Percentiles rank a stretch among this genome's conserved stretches.
These are phyloP conservation scores for Isochrysis galbana DNA, from an alignment of 78 protist genomes.

Conservation along the genomic window DNA sequence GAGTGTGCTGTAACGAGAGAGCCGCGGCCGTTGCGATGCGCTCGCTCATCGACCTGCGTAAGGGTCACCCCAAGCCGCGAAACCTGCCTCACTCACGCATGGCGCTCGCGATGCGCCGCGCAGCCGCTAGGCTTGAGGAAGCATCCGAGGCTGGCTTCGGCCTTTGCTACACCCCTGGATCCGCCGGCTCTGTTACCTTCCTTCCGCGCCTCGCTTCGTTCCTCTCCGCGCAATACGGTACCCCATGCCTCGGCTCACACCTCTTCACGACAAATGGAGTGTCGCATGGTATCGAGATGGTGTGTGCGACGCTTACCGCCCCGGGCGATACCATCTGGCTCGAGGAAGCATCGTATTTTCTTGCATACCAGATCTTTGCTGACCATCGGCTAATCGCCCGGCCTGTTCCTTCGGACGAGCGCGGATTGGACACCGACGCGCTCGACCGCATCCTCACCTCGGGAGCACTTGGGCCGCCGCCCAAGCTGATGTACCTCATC, in stretches of 20 bases:
- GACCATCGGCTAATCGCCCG: not conserved
- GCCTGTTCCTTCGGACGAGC: not conserved
- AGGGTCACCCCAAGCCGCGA: not conserved
- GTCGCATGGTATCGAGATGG: not conserved
- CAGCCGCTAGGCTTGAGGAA: not conserved
- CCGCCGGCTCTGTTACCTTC: not conserved
- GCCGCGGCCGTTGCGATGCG: too few species aligned
- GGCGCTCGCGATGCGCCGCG: not conserved
- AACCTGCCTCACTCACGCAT: not conserved
- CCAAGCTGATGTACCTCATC: constrained; percentile 21
- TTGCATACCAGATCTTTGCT: not conserved
- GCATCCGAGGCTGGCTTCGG: not conserved
- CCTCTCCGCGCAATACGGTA: not conserved
- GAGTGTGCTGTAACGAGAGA: too few species aligned
- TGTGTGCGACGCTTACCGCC: not conserved
- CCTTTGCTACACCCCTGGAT: not conserved
- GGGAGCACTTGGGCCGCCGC: not conserved
- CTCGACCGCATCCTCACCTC: not conserved
- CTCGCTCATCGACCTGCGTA: not conserved
- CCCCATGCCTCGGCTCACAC: not conserved
- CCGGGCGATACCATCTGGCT: constrained; percentile 7
- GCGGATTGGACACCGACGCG: not conserved
- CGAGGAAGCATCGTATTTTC: constrained; percentile 31
- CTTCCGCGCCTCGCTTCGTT: not conserved
- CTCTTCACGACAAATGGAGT: constrained; percentile 2